A percentile compares a stretch with the other conserved stretches of the same genome.
These are phyloP conservation scores for Debaryomyces maramus DNA, from an alignment of 805 yeast species.

Conservation along the genomic window DNA sequence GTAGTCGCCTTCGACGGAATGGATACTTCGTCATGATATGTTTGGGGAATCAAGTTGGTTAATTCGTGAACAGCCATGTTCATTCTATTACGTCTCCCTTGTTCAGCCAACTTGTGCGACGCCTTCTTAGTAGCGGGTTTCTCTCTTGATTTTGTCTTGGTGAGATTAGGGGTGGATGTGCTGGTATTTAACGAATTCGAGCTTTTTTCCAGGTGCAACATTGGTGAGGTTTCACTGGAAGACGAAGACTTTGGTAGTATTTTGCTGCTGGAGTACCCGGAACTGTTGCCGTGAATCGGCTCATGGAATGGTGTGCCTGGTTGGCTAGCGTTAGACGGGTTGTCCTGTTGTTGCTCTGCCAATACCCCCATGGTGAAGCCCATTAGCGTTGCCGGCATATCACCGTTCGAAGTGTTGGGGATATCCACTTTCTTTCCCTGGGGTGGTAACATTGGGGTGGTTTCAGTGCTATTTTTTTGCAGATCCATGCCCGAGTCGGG, in stretches of 20 bases:
- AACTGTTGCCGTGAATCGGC: neutral
- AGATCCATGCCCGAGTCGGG: slow-evolving; percentile 28
- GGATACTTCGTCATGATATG: slow-evolving; percentile 51
- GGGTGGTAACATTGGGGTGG: slow-evolving; percentile 41
- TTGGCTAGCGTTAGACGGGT: neutral
- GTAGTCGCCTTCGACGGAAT: slow-evolving; percentile 93
- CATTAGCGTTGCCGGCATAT: slow-evolving; percentile 40
- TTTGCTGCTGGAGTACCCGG: slow-evolving; percentile 2
- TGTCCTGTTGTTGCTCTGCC: slow-evolving; percentile 31
- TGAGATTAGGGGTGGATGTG: neutral
- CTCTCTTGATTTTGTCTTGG: slow-evolving; percentile 14
- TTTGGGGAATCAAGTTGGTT: slow-evolving; percentile 64
- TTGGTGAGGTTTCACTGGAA: slow-evolving; percentile 22
- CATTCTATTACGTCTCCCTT: slow-evolving; percentile 91
- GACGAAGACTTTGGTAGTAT: slow-evolving; percentile 9
- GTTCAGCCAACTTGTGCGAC: slow-evolving; percentile 91
- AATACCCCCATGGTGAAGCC: slow-evolving; percentile 48
- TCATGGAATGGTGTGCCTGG: neutral
- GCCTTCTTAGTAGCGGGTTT: slow-evolving; percentile 54
- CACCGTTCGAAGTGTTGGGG: slow-evolving; percentile 9
- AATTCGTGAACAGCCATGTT: slow-evolving; percentile 82
- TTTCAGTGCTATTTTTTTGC: slow-evolving; percentile 6
- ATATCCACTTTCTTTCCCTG: slow-evolving; percentile 30
- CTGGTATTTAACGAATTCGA: neutral
- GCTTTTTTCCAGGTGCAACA: slow-evolving; percentile 7